These are phyloP conservation scores for Didymella lethalis DNA, from an alignment of 2,329 filamentous ascomycete species.

Conservation along the genomic window DNA sequence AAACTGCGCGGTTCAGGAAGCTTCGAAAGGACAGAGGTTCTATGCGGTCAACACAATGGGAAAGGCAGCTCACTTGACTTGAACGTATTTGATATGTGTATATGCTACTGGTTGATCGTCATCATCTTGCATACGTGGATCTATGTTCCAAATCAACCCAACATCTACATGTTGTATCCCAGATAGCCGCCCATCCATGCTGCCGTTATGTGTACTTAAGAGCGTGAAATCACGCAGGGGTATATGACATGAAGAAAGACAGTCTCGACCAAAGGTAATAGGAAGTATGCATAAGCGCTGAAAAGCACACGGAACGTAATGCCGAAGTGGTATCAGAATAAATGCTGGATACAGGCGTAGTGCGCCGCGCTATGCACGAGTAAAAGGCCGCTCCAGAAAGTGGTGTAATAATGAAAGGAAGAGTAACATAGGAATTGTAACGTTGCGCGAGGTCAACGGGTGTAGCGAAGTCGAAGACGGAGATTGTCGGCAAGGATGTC, in stretches of 20 bases:
- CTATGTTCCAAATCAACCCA: slow-evolving; percentile 17
- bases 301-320: neutral
- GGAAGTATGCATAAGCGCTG: neutral
- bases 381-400: slow-evolving; percentile 7
- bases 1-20: too few species aligned
- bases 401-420: slow-evolving; percentile 1
- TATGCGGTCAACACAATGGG: too few species aligned
- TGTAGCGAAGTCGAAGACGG: slow-evolving; percentile 2
- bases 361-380: slow-evolving; percentile 21
- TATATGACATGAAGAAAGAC: slow-evolving; percentile 13
- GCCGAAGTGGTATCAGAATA: neutral
- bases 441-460: slow-evolving; percentile 8
- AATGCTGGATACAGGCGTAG: slow-evolving; percentile 3
- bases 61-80: neutral
- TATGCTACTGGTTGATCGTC: slow-evolving; percentile 13
- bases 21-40: too few species aligned
- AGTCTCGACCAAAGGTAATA: neutral
- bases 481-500: slow-evolving; percentile 11
- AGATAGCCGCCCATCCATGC: slow-evolving; percentile 11
- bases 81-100: neutral
- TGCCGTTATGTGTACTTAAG: slow-evolving; percentile 18
- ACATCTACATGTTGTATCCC: neutral
- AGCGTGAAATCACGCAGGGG: slow-evolving; percentile 11
- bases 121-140: slow-evolving; percentile 2
- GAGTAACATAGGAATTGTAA: slow-evolving; percentile 4